Evolutionary conservation across 495 filamentous ascomycete genomes (phyloP), one percentile per base, ranked within the genome.

Genomic region (Neurospora pannonica): DNA sequence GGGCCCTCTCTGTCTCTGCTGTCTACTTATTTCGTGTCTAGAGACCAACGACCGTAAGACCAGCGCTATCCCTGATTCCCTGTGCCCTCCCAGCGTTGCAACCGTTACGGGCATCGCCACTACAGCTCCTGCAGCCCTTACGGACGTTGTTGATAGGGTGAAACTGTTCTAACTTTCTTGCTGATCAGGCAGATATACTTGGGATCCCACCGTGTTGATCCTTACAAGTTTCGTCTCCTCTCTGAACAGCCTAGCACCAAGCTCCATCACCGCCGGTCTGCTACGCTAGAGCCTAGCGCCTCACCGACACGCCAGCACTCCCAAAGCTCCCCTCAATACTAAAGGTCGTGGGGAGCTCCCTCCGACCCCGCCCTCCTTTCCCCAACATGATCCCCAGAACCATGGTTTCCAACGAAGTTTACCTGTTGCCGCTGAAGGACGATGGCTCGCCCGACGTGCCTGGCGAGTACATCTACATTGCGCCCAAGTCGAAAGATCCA

Each of bases 381-480:
- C 28, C 24, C 78, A 79, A 46, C 77, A 88, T 88, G 86, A 80
- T 83, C 69, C 87, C 86, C 39, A 81, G 81, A 79, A 89, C 82
- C 71, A 85, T 88, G 80, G 83, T 82, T 74, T 88, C 88, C 72
- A 85, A 83, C 81, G 87, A 93, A 81, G 88, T 98, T 72, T 96
- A 98, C 83, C 84, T 96, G 76, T 87, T 99, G 71, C 92, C 92
- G 71, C 88, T 99, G 81, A 95, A 92, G 79, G 96, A 99, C 81
- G 88, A 92, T 83, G 97, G 97, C 77, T 91, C 94, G 75, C 97
- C 97, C 43, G 92, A 96, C 84, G 90, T 99, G 43, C 85, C 92
- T 3, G 94, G 93, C 74, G 92, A 90, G 67, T 98, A 97, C 84
- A 93, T 98, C 76, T 97, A 97, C 82, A 86, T 99, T 4, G 91